These are phyloP conservation scores for Pseudopithomyces maydicus DNA, from an alignment of 2,329 filamentous ascomycete genomes.

Conservation along the genomic window DNA sequence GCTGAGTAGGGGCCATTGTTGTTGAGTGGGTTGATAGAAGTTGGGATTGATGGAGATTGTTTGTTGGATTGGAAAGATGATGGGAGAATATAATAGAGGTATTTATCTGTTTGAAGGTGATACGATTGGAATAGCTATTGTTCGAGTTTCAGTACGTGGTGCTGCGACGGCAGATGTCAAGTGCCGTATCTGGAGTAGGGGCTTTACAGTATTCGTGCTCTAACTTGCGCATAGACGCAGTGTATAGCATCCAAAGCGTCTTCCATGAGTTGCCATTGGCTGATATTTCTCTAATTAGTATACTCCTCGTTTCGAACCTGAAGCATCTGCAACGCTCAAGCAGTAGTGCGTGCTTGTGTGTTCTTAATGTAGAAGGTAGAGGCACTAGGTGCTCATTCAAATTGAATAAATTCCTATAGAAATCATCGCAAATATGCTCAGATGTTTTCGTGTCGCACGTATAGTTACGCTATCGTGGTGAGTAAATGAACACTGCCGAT, in stretches of 20 bases:
- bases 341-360: background rate
- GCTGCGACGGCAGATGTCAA: background rate
- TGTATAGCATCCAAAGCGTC: too few species aligned
- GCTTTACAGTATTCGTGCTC: background rate
- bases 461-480: background rate
- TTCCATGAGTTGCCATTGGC: background rate
- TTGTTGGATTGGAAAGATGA: background rate
- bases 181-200: background rate
- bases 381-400: background rate
- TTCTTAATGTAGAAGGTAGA: background rate
- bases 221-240: background rate
- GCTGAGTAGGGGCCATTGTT: conserved; percentile 56
- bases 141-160: background rate
- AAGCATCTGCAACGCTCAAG: background rate
- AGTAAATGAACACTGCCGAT: background rate
- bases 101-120: background rate
- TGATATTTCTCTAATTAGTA: background rate
- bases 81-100: background rate
- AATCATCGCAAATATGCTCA: conserved; percentile 7
- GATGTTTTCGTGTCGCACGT: background rate
- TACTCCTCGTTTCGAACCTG: background rate
- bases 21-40: background rate
- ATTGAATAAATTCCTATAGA: background rate
- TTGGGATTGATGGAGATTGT: conserved; percentile 1
- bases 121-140: background rate